Base-by-base conservation (phyloP, 2,329 filamentous ascomycete species). In the Microdochium nivale region DNA sequence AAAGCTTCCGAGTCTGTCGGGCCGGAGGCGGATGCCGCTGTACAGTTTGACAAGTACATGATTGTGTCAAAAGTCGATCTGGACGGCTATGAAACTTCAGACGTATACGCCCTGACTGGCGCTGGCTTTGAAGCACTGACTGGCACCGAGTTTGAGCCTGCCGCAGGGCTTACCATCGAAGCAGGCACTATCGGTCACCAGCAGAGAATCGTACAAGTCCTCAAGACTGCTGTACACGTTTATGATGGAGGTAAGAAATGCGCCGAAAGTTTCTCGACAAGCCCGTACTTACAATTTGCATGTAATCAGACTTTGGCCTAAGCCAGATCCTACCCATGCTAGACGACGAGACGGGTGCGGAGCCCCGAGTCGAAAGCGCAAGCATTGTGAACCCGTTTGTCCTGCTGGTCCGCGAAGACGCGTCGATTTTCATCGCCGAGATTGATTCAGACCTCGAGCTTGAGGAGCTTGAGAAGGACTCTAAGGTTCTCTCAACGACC, bases 281-380 rank as follows among this genome's bases (percentile, higher is more conserved):
- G 33, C 52, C 59, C 43, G 54, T 52, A 27, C 53, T 57, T 53
- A 53, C 11, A 49, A 44, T 14, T 60, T 65, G 25, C 66, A 53
- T 9, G 16, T 0, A 8, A n/a, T 1, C 61, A 90, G 89, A 95
- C 66, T 80, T 99, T 53, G 88, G 87, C 11, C 78, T 99, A 50
- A 85, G 86, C 47, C 92, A 97, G 62, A 97, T 99, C 51, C 79
- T 96, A 49, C 90, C 91, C 1, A 90, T 97, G 79, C 81, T 89
- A 55, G 94, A 97, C 60, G 94, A 96, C 60, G 88, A 94, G 57
- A 91, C 86, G 0, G 90, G 87, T 13, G 84, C 81, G 21, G 89
- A 96, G 60, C 85, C 89, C 3, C 79, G 85, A 50, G 86, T 94
- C 43, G 73, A 90, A 47, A 87, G 83, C 61, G 87, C 88, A 35